Evolutionary conservation across 768 basidiomycete species (phyloP), one percentile per base, ranked within the genome.

Genomic region (Panaeolus cyanescens): DNA sequence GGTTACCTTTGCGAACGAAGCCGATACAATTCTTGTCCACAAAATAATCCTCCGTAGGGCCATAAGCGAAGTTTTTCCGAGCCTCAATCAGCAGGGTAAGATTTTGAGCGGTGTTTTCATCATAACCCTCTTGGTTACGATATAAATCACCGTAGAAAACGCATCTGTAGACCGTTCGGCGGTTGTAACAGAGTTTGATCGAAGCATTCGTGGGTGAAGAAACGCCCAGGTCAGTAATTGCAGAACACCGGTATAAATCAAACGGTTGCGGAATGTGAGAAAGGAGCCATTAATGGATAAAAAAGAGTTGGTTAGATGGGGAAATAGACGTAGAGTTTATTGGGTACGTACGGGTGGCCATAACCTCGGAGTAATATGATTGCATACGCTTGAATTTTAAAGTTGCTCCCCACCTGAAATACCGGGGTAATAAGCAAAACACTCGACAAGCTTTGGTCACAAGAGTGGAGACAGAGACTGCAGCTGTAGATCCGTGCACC

Each of bases 111-210:
- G 81, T 79, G 15, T 71, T 69, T 62, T 80, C 80, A 63, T 87
- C 80, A 68, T 85, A 91, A 62, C 88, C 86, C 71, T 90, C 89
- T 39, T 74, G 65, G 66, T 91, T 90, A 0, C 86, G 89, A 67
- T 91, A 92, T 15, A 93, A 68, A 71, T 94, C 92, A 5, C 91
- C 92, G 63, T 93, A 93, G 72, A 93, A 95, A n/a, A 93, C 85
- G 65, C 92, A 95, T 37, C 92, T 94, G 57, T 31, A 60, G 17
- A 4, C 45, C 45, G 45, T 25, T 12, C 45, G 45, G 45, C 6
- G 25, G 45, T 28, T 12, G 45, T 28, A 50, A 3, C 25, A 5
- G 15, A 28, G 15, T 25, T 25, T 30, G 45, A 50, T 50, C 37
- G 22, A n/a, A 19, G 39, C 22, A 28, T 8, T 12, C 1, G 17